Evolutionary conservation across 345 rosid species (phyloP).

Genomic region (Citrus cavaleriei): DNA sequence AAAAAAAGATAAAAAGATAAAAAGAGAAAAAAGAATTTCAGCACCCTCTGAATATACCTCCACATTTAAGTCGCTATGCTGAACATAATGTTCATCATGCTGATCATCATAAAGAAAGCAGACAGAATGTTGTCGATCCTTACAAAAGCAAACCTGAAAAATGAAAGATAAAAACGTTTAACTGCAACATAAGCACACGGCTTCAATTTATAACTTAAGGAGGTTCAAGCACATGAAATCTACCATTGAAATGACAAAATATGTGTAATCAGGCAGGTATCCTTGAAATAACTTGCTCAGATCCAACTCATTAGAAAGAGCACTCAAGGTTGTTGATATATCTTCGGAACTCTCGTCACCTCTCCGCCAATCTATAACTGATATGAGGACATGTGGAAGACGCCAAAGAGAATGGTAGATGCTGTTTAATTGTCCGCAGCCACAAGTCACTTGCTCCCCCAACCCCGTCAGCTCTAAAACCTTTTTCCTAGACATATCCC

Average conservation of each 20-base stretch:
- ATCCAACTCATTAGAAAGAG: background rate
- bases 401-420: background rate
- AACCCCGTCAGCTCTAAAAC: background rate
- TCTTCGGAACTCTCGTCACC: background rate
- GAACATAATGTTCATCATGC: background rate
- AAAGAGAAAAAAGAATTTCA: background rate
- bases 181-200: background rate
- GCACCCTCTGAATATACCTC: background rate
- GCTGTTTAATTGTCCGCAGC: background rate
- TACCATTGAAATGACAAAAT: background rate
- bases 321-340: background rate
- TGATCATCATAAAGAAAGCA: background rate
- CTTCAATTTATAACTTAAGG: background rate
- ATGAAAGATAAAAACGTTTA: no score
- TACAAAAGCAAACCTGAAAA: background rate
- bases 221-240: background rate
- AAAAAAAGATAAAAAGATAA: background rate
- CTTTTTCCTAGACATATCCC: background rate
- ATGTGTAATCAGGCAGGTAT: background rate
- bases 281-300: background rate
- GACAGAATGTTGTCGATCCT: background rate
- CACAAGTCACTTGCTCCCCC: background rate
- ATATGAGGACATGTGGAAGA: background rate
- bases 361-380: background rate
- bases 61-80: background rate